Percentiles rank a stretch among this genome's conserved stretches.
Conservation (phyloP, 257 asterid genomes). For the Solanum appendiculatum region DNA sequence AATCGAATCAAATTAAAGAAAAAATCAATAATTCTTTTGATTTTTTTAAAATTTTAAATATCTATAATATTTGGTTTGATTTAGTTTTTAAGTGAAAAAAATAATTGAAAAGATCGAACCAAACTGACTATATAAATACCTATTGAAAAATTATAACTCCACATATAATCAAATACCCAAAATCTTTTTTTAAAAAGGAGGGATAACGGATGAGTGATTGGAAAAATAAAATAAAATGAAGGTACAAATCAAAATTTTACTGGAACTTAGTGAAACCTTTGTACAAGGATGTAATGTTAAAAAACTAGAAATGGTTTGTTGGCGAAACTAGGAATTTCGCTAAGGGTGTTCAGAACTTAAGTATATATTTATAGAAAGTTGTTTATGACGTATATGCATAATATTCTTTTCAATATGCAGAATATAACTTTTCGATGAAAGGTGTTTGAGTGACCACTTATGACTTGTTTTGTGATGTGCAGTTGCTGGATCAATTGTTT, state of each 20-base stretch:
- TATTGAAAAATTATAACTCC: not conserved
- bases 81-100: not conserved
- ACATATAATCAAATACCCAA: not conserved
- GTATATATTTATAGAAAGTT: too few relatives aligned
- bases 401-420: too few relatives aligned
- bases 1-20: not conserved
- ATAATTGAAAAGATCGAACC: not conserved
- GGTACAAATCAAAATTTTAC: not conserved
- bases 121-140: not conserved
- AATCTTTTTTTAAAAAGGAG: not conserved
- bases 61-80: not conserved
- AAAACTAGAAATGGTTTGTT: not conserved
- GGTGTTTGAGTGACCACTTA: not conserved
- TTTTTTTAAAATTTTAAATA: not conserved
- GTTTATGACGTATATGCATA: too few relatives aligned
- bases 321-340: too few relatives aligned
- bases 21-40: not conserved
- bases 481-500: conserved; percentile 74
- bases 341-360: too few relatives aligned
- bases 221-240: too few relatives aligned
- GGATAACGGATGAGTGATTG: too few relatives aligned
- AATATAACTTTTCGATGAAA: too few relatives aligned
- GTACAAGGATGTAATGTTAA: not conserved
- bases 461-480: conserved; percentile 4
- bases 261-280: not conserved